Base-by-base conservation (phyloP, 1,284 basidiomycete genomes). In the Porodaedalea pini region DNA sequence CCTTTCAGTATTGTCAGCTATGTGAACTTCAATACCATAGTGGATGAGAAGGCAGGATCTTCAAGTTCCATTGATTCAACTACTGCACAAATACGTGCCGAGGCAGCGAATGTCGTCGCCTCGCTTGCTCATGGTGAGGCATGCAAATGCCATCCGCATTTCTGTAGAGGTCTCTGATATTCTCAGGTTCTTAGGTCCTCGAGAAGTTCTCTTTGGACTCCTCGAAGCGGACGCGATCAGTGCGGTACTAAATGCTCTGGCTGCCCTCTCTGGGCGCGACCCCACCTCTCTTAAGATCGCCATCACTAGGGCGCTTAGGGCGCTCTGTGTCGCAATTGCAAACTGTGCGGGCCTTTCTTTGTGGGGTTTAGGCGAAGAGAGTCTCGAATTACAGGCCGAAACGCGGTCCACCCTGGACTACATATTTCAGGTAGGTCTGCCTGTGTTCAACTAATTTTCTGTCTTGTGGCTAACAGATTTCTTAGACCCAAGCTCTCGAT, bases 41-140 rank as follows among this genome's bases (percentile, higher is more conserved):
- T 23, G 11, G 49, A 56, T 8, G 25, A 23, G 19, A 17, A 45
- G 2, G 21, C 19, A 15, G 31, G 45, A 2, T 25, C 49, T 13
- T 55, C 52, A 23, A 55, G 31, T 27, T 44, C n/a, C 29, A n/a
- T 0, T 68, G 70, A 59, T 68, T 66, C 10, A 75, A 75, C 2
- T 68, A 71, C 50, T 71, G 80, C 15, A 39, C 79, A 82, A 31
- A 73, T 83, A 36, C 78, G 83, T 6, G 75, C 83, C 48, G 88
- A 90, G 65, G 85, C 88, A 0, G 85, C 87, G 0, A 85, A 89
- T 63, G 77, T 90, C 39, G 74, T 90, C 15, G 78, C 86, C 0
- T 90, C 88, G 0, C 73, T 91, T 8, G 79, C 87, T 0, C 85
- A 86, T 60, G 86, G 85, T 83, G 59, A 48, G 67, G 8, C 23